These are phyloP conservation scores for Gigaspora rosea DNA, from an alignment of 192 early-diverging fungal species.

Conservation along the genomic window DNA sequence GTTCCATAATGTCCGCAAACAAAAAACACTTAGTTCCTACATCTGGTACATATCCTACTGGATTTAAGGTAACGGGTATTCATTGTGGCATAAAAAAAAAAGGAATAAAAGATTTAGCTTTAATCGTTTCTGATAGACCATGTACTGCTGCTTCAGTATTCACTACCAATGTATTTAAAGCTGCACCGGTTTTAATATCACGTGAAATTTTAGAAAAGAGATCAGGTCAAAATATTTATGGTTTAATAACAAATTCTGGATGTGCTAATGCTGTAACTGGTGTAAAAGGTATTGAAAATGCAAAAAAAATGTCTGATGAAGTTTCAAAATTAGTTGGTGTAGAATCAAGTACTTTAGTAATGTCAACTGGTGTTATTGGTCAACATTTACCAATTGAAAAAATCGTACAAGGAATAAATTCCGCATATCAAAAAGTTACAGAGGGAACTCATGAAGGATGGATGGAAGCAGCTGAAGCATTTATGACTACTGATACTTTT, in stretches of 20 bases:
- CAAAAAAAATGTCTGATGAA: conserved; percentile 63
- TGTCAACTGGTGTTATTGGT: conserved; percentile 99
- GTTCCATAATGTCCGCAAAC: conserved; percentile 35
- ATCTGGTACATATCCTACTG: conserved; percentile 79
- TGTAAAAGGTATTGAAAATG: conserved; percentile 76
- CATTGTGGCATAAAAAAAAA: conserved; percentile 84
- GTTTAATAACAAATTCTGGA: conserved; percentile 83
- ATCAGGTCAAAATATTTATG: conserved; percentile 43
- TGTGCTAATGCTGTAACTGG: conserved; percentile 98
- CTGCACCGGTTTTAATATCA: conserved; percentile 85
- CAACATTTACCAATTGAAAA: conserved; percentile 84
- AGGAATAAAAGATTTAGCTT: conserved; percentile 74
- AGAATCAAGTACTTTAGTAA: conserved; percentile 62
- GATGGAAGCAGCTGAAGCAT: conserved; percentile 79
- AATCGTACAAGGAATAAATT: conserved; percentile 68
- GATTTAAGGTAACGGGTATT: conserved; percentile 79
- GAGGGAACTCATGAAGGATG: conserved; percentile 67
- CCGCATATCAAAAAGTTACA: conserved; percentile 39
- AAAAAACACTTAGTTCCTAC: conserved; percentile 71
- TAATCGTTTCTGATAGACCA: conserved; percentile 71
- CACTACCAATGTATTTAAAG: conserved; percentile 89
- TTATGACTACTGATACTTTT: conserved; percentile 99
- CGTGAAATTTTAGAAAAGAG: conserved; percentile 59
- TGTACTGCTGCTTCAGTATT: conserved; percentile 87
- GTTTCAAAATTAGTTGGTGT: conserved; percentile 57